Percentiles rank a stretch among this genome's conserved stretches.
phyloP scores from a whole-genome alignment of 306 rosid genomes.

The Cicer yamashitae region DNA sequence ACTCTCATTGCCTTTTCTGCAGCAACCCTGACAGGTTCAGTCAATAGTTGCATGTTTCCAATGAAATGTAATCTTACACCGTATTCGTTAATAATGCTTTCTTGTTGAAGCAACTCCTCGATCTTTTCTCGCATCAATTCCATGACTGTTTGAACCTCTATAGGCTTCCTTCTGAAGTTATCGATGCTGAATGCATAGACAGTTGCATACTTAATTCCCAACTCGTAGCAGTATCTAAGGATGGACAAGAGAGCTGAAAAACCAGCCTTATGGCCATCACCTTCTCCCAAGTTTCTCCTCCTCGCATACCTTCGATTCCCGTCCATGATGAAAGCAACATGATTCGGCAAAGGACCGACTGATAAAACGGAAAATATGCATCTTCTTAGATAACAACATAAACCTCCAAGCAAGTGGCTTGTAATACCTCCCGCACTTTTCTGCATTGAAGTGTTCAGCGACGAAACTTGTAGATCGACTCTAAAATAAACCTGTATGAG shows the following conservation, averaged over 20 bases:
- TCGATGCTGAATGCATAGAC: conserved; percentile 92
- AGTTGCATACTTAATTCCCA: conserved; percentile 70
- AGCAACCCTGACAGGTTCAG: conserved; percentile 60
- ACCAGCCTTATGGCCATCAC: conserved; percentile 74
- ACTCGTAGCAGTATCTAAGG: conserved; percentile 71
- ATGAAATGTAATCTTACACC: conserved; percentile 68
- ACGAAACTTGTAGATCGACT: conserved; percentile 4
- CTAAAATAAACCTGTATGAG: conserved; percentile 36
- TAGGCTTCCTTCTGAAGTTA: conserved; percentile 67
- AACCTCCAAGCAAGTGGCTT: conserved; percentile 44
- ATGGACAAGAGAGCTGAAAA: conserved; percentile 59
- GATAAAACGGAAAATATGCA: conserved; percentile 60
- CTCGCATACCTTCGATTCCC: conserved; percentile 86
- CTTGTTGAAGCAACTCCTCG: conserved; percentile 61
- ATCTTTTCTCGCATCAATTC: conserved; percentile 77
- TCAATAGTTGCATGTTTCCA: conserved; percentile 66
- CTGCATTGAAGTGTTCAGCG: conserved; percentile 52
- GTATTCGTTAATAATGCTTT: conserved; percentile 57
- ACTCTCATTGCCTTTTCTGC: conserved; percentile 75
- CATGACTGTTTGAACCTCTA: conserved; percentile 70
- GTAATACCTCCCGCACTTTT: conserved; percentile 36
- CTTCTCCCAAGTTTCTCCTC: conserved; percentile 55
- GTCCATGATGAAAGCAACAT: conserved; percentile 91
- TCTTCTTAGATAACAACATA: conserved; percentile 57
- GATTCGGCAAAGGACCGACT: conserved; percentile 72